Conservation (phyloP, 106 monocot genomes). For the Dactylorhiza incarnata region DNA sequence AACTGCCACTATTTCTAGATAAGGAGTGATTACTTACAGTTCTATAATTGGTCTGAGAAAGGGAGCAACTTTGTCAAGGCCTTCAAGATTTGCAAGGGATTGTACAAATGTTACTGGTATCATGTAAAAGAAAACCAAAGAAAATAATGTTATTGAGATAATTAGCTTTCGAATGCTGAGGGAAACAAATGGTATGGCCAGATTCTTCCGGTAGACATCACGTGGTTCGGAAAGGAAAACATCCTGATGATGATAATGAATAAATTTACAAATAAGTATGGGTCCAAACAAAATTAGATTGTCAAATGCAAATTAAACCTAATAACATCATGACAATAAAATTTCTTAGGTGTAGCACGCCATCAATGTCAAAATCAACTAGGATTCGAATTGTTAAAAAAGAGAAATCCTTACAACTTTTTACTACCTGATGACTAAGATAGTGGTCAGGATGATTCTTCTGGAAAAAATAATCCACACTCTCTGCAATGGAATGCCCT, state of each 20-base stretch:
- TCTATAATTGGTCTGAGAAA: conserved; percentile 76
- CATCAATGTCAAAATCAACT: background rate
- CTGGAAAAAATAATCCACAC: conserved; percentile 78
- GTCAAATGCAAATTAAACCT: background rate
- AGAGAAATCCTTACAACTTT: background rate
- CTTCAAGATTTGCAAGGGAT: conserved; percentile 93
- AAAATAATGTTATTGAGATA: conserved; percentile 59
- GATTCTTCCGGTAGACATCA: too few relatives aligned
- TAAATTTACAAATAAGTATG: conserved; percentile 1
- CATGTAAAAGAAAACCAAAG: conserved; percentile 81
- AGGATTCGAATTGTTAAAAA: background rate
- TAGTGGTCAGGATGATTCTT: conserved; percentile 91
- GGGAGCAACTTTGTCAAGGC: conserved; percentile 78
- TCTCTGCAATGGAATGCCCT: conserved; percentile 74
- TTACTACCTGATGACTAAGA: conserved; percentile 79
- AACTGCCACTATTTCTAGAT: too few relatives aligned
- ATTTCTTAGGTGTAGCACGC: background rate
- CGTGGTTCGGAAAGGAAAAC: too few relatives aligned
- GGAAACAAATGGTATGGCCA: conserved; percentile 85
- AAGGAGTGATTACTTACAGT: conserved; percentile 45
- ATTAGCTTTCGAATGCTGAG: conserved; percentile 56
- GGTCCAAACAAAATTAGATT: background rate
- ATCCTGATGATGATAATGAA: too few relatives aligned
- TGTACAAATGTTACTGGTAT: conserved; percentile 90
- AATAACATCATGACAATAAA: background rate